Evolutionary conservation across 179 eudicot genomes (phyloP), one percentile per base, ranked within the genome.

Genomic region (Spinacia oleracea): DNA sequence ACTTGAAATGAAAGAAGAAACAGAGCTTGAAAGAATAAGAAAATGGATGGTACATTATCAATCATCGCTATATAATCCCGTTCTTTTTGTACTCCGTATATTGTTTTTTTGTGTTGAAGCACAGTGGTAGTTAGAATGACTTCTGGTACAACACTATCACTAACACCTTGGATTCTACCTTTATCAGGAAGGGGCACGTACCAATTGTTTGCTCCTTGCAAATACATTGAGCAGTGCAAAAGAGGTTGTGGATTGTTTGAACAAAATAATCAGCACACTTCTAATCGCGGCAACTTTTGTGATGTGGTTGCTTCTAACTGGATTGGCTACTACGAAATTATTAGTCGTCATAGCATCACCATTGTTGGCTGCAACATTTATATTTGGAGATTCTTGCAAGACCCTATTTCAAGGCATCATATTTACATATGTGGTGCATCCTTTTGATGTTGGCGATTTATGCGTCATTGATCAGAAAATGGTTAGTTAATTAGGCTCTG

Each of bases 361-460:
- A 4, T 16, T 77, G 9, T 18, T 81, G 25, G 80, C 80, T 23
- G 68, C 75, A 15, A 76, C 77, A 9, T 77, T 81, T 32, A 67
- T 81, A 53, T 81, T 81, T 40, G 83, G 80, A 21, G 83, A 77
- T 3, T 58, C 83, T 21, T 60, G 73, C 66, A 65, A 72, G 62
- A 62, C 45, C 60, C 31, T 81, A 31, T 78, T 82, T 59, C 78
- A 82, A 67, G 84, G 84, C 6, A 65, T 83, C 25, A 70, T 83
- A 8, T 83, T 79, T 18, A 60, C 56, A 0, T 83, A 73, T 56
- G 72, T 75, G 3, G 73, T 76, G 18, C 82, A 79, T 15, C 85
- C 82, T 48, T 75, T 79, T 23, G 70, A 79, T 35, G 63, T 79
- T 59, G 85, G 85, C 48, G 82, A 79, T 32, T 56, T 65, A 2